These are phyloP conservation scores for Acrodontium crateriforme DNA, from an alignment of 2,329 filamentous ascomycete genomes.

Conservation along the genomic window DNA sequence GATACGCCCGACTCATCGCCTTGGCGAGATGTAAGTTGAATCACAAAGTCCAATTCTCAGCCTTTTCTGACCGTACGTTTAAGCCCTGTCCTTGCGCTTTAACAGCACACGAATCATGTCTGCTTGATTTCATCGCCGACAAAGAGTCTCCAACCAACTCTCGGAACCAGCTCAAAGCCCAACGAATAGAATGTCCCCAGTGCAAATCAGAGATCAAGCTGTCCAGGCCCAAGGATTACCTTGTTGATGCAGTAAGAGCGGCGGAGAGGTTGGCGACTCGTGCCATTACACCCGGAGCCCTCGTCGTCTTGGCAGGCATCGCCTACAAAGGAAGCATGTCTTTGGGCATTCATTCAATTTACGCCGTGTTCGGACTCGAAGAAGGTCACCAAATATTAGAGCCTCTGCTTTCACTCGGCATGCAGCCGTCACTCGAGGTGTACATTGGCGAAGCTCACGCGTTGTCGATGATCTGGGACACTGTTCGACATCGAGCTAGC, in stretches of 20 bases:
- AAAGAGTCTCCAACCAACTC: slow-evolving; percentile 51
- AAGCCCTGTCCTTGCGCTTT: slow-evolving; percentile 84
- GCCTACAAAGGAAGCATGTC: slow-evolving; percentile 13
- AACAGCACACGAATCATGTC: slow-evolving; percentile 77
- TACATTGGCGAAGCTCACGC: slow-evolving; percentile 12
- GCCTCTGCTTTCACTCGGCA: slow-evolving; percentile 19
- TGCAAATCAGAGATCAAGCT: slow-evolving; percentile 74
- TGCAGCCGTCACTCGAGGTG: slow-evolving; percentile 12
- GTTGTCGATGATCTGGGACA: too few species aligned
- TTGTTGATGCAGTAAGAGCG: slow-evolving; percentile 53
- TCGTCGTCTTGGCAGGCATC: slow-evolving; percentile 34
- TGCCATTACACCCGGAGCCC: slow-evolving; percentile 51
- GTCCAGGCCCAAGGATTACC: slow-evolving; percentile 56
- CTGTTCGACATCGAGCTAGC: too few species aligned
- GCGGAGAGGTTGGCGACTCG: slow-evolving; percentile 43
- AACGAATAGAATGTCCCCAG: slow-evolving; percentile 69
- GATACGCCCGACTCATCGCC: slow-evolving; percentile 45
- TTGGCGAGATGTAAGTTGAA: too few species aligned
- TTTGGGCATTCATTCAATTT: slow-evolving; percentile 49
- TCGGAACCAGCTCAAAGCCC: slow-evolving; percentile 29
- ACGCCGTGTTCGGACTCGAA: slow-evolving; percentile 50
- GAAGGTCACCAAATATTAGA: slow-evolving; percentile 44
- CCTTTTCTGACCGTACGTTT: too few species aligned
- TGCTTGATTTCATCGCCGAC: slow-evolving; percentile 88
- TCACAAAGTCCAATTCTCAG: too few species aligned